Evolutionary conservation across 306 rosid species (phyloP), one percentile per base, ranked within the genome.

Genomic region (Quercus rubra): DNA sequence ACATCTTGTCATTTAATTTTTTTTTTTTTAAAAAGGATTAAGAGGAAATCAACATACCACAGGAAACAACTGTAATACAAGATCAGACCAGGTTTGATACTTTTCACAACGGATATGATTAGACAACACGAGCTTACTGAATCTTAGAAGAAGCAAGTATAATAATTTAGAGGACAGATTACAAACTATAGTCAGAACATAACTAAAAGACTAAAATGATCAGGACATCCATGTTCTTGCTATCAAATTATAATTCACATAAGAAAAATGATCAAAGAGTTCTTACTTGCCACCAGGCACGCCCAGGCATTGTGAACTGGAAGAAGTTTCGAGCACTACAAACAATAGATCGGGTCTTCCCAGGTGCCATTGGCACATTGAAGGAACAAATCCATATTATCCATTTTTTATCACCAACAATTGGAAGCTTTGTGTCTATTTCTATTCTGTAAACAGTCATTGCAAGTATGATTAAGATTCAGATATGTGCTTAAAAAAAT

Each of bases 311-410:
- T 13, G 92, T 73, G 75, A 94, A 67, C 88, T 91, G 98, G 83
- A 94, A 91, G 90, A 94, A 94, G 85, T 94, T 94, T 78, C 98
- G 87, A 82, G 98, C 97, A 51, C 98, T 94, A 83, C 98, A 94
- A 68, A 92, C 98, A 23, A 94, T 94, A 73, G 98, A 94, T 73
- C 97, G 98, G 6, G 97, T 94, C 90, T 90, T 92, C 88, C 98
- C 98, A 4, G 97, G 94, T n/a, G 94, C 88, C 92, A 92, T 92
- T 52, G 98, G 98, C 62, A 94, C 93, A 75, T 92, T 94, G 91
- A 94, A 94, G 74, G 98, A 92, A 79, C 97, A 94, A 79, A 94
- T 88, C 98, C 97, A 94, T 77, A 94, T 87, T 15, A 92, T 88
- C 98, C 98, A 94, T 82, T 89, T 94, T 86, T 94, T 88, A 79